Evolutionary conservation across 2,329 filamentous ascomycete genomes (phyloP).

Genomic region (Zymoseptoria tritici): DNA sequence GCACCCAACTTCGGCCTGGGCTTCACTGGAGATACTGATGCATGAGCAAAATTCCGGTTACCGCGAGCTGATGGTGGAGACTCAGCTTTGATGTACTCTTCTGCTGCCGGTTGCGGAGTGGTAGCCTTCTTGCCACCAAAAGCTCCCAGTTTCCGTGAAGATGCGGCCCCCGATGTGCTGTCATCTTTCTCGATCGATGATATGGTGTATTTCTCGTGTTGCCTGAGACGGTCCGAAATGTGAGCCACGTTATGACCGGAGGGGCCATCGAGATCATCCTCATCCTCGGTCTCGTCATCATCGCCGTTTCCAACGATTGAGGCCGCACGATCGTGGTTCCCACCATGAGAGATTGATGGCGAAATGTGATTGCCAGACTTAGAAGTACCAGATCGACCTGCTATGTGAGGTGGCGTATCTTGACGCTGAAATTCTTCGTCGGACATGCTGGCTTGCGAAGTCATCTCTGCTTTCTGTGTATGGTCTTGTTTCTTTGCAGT

Average conservation of each 20-base stretch:
- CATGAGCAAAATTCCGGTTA: not conserved
- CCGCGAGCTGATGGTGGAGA: not conserved
- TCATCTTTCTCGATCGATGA: not conserved
- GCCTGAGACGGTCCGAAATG: not conserved
- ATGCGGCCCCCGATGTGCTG: not conserved
- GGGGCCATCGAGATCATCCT: conserved; percentile 22
- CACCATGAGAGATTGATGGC: not conserved
- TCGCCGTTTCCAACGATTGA: not conserved
- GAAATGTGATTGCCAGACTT: not conserved
- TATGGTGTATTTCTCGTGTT: not conserved
- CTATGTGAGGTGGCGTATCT: conserved; percentile 20
- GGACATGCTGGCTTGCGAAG: conserved; percentile 2
- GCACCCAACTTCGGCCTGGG: conserved; percentile 15
- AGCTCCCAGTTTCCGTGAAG: conserved; percentile 1
- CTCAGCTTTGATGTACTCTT: not conserved
- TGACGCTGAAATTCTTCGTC: conserved; percentile 21
- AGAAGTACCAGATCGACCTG: not conserved
- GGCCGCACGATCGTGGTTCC: not conserved
- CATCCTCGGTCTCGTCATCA: conserved; percentile 31
- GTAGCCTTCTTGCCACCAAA: conserved; percentile 8
- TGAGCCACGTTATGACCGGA: not conserved
- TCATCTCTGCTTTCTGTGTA: not conserved
- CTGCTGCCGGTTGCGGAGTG: not conserved
- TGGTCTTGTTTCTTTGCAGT: not conserved
- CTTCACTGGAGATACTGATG: conserved; percentile 3